These are phyloP conservation scores for Citeromyces nyonsensis DNA, from an alignment of 805 yeast species.

Conservation along the genomic window DNA sequence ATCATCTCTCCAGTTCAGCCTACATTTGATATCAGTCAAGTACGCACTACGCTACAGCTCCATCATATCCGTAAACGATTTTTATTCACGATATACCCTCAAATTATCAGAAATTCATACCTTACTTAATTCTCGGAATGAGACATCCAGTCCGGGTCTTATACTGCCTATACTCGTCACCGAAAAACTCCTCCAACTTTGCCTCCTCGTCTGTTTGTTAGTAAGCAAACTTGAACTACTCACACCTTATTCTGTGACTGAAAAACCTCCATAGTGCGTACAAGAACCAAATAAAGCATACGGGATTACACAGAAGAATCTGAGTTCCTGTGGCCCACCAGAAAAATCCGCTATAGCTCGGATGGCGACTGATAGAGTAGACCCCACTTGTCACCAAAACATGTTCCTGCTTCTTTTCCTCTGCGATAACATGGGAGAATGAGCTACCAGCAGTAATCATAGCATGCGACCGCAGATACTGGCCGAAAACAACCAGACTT, in stretches of 20 bases:
- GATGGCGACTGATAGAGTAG: slow-evolving; percentile 61
- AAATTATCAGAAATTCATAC: too few relatives aligned
- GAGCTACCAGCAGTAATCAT: slow-evolving; percentile 83
- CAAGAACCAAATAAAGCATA: slow-evolving; percentile 38
- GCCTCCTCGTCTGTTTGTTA: slow-evolving; percentile 39
- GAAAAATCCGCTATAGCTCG: slow-evolving; percentile 82
- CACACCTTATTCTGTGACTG: slow-evolving; percentile 36
- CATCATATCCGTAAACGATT: too few relatives aligned
- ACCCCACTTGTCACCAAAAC: slow-evolving; percentile 59
- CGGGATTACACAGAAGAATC: slow-evolving; percentile 48
- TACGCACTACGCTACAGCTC: too few relatives aligned
- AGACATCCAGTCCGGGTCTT: slow-evolving; percentile 29
- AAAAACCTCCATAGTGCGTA: slow-evolving; percentile 59
- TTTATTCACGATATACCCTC: too few relatives aligned
- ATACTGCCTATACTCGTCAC: slow-evolving; percentile 44
- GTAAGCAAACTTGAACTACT: slow-evolving; percentile 2
- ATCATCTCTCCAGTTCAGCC: too few relatives aligned
- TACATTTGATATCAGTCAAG: too few relatives aligned
- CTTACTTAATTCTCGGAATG: slow-evolving; percentile 45
- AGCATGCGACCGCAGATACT: slow-evolving; percentile 50
- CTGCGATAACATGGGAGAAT: slow-evolving; percentile 68
- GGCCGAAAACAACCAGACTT: slow-evolving; percentile 39
- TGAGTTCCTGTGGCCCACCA: slow-evolving; percentile 92
- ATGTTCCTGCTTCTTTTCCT: slow-evolving; percentile 37
- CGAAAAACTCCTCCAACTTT: slow-evolving; percentile 53